Conservation (phyloP, 2,329 filamentous ascomycete species). For the Emergomyces orientalis region DNA sequence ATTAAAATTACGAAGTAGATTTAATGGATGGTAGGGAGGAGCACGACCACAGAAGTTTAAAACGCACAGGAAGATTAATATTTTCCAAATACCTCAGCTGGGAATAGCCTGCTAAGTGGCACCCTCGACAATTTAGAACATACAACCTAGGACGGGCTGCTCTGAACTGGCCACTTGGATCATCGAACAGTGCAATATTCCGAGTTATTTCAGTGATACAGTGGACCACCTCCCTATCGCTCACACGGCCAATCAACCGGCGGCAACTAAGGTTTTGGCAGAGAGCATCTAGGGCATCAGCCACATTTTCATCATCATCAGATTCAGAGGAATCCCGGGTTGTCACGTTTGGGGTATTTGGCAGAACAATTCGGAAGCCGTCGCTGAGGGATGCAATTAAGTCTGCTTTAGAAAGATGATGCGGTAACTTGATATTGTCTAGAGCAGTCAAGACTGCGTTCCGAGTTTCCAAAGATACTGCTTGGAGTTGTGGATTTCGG, state of each 20-base stretch:
- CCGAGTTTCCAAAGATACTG: constrained; percentile 28
- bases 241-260: constrained; percentile 32
- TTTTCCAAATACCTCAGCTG: constrained; percentile 25
- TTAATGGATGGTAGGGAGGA: not conserved
- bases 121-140: constrained; percentile 30
- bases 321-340: constrained; percentile 19
- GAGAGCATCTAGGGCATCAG: constrained; percentile 32
- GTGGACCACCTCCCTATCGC: constrained; percentile 32
- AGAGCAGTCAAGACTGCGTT: constrained; percentile 32
- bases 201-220: constrained; percentile 29
- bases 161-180: constrained; percentile 26
- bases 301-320: constrained; percentile 26
- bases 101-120: constrained; percentile 30
- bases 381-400: constrained; percentile 30
- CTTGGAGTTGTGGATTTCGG: constrained; percentile 27
- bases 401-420: constrained; percentile 28
- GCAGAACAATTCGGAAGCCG: constrained; percentile 31
- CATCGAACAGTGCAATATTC: constrained; percentile 29
- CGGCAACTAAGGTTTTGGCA: constrained; percentile 27
- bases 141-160: constrained; percentile 27
- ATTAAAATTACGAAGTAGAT: too few species aligned
- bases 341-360: constrained; percentile 29
- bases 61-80: constrained; percentile 17
- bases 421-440: constrained; percentile 29
- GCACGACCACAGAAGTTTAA: not conserved